Base-by-base conservation (phyloP, 75 land plant species). In the Pinus albicaulis region DNA sequence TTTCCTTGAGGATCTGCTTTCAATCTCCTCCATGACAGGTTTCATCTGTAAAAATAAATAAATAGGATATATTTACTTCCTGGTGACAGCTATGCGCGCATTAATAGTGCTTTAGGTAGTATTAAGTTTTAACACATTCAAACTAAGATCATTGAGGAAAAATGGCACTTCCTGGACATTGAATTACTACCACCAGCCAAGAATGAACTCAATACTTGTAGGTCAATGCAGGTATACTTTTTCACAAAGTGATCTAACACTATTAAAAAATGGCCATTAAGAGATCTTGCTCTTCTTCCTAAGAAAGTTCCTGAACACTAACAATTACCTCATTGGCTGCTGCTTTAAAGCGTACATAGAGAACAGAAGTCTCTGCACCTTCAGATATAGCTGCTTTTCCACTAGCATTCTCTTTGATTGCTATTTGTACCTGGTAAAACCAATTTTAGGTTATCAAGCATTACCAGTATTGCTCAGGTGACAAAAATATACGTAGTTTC, bases 281-380 rank as follows among this genome's bases (percentile, higher is more conserved):
- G 22, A 68, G 0, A 68, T 68, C 23, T 68, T 68, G 0, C 52
- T 36, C 0, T 31, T 64, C 41, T 23, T 61, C 28, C 52, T 41
- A 68, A 41, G 71, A 41, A 68, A 44, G 41, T 41, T 68, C 13
- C 41, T 44, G 52, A 44, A 44, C 52, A 15, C 57, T 53, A 72
- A 72, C 57, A 3, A 17, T 64, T 84, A 91, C 98, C 93, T 98
- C 99, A 84, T 84, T 86, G 55, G 98, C 98, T 74, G 99, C 99
- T 60, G 99, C 98, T 78, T 98, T 95, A 57, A 95, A 98, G 48
- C 98, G 93, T 28, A 98, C 94, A 89, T 98, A 95, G 20, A 98
- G 88, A 26, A 93, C 80, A 24, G 99, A 95, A 57, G 98, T 93
- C 78, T 98, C 99, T 58, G 91, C 91, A 74, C 91, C 96, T 80